A percentile compares a stretch with the other conserved stretches of the same genome.
Evolutionary conservation across 2,329 filamentous ascomycete genomes (phyloP).

Genomic region (Pseudogymnoascus sp.): DNA sequence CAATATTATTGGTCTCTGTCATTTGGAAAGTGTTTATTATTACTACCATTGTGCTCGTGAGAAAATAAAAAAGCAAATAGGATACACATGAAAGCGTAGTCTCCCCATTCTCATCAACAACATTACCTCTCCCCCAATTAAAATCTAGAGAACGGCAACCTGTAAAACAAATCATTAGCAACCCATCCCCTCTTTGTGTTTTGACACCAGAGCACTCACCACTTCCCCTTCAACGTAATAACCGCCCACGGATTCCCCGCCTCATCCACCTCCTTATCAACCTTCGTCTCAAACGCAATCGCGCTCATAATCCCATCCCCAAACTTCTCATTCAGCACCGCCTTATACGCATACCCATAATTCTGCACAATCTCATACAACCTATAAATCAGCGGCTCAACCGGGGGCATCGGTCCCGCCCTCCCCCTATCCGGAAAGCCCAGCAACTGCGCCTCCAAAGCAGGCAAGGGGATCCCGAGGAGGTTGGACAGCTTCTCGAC

Average conservation of each 20-base stretch:
- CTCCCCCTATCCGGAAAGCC: conserved; percentile 76
- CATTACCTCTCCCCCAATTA: not conserved
- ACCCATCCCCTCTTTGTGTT: not conserved
- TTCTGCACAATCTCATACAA: conserved; percentile 94
- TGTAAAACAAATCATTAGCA: not conserved
- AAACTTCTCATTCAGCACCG: conserved; percentile 90
- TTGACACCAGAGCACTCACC: conserved; percentile 7
- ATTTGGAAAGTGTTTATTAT: not conserved
- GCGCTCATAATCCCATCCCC: conserved; percentile 95
- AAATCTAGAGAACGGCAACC: conserved; percentile 12
- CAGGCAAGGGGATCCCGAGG: conserved; percentile 50
- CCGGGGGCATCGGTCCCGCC: conserved; percentile 73
- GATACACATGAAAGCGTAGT: not conserved
- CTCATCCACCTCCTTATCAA: conserved; percentile 88
- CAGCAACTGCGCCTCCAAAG: conserved; percentile 53
- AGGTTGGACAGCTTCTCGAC: conserved; percentile 56
- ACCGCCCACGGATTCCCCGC: conserved; percentile 75
- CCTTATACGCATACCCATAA: conserved; percentile 94
- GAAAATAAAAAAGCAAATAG: not conserved
- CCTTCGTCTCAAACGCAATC: conserved; percentile 80
- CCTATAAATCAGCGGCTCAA: conserved; percentile 80
- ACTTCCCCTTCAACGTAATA: conserved; percentile 53
- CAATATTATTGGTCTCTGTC: not conserved
- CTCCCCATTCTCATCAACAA: not conserved
- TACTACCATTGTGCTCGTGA: not conserved